A percentile compares a stretch with the other conserved stretches of the same genome.
Evolutionary conservation across 2,329 filamentous ascomycete species (phyloP).

Genomic region (Aspergillus sp.): DNA sequence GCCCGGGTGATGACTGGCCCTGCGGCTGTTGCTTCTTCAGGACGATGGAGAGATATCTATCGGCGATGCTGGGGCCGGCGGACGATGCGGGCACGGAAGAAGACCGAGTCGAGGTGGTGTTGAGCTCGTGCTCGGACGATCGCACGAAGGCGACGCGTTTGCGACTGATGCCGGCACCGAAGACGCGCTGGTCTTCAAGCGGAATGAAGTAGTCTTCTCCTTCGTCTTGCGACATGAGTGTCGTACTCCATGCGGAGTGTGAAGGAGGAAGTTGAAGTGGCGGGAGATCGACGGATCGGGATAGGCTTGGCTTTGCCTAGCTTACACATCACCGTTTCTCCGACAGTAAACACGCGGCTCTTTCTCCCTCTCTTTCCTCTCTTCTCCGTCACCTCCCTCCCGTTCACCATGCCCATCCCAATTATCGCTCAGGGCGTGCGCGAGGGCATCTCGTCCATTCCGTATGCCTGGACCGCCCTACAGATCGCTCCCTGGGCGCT

Average conservation of each 20-base stretch:
- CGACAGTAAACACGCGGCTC: neutral
- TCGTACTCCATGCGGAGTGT: neutral
- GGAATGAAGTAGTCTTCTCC: slow-evolving; percentile 59
- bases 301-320: neutral
- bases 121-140: slow-evolving; percentile 39
- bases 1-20: neutral
- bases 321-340: neutral
- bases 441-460: slow-evolving; percentile 55
- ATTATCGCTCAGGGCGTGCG: slow-evolving; percentile 53
- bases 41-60: slow-evolving; percentile 49
- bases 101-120: slow-evolving; percentile 29
- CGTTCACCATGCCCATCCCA: slow-evolving; percentile 57
- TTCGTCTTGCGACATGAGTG: slow-evolving; percentile 25
- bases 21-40: slow-evolving; percentile 17
- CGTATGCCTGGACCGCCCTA: slow-evolving; percentile 52
- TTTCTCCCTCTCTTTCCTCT: neutral
- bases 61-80: slow-evolving; percentile 30
- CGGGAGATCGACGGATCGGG: slow-evolving; percentile 19
- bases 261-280: slow-evolving; percentile 11
- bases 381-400: neutral
- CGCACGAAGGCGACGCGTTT: slow-evolving; percentile 61
- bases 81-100: slow-evolving; percentile 19
- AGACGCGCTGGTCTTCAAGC: slow-evolving; percentile 57
- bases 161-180: slow-evolving; percentile 61
- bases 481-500: slow-evolving; percentile 53